Evolutionary conservation across 176 grass and related monocot genomes (phyloP).

Genomic region (Oryza nivara): DNA sequence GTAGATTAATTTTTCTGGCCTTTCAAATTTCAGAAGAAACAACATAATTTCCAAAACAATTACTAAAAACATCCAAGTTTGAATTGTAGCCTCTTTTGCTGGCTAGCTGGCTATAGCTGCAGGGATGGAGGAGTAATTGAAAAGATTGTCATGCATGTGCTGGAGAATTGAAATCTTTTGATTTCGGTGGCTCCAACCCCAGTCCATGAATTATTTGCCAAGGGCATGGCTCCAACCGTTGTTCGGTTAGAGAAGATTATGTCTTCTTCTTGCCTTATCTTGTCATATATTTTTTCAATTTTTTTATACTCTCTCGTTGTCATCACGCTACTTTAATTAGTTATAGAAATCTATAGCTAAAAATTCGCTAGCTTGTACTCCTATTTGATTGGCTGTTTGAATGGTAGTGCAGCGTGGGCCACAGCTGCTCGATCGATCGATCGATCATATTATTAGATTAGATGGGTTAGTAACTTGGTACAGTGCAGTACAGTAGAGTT

Average conservation of each 20-base stretch:
- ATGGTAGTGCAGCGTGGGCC: not conserved
- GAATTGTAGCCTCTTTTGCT: too few species aligned
- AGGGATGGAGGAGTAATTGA: not conserved
- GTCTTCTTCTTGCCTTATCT: not conserved
- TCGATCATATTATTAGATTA: not conserved
- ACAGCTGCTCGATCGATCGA: too few species aligned
- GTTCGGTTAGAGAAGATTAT: not conserved
- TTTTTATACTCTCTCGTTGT: not conserved
- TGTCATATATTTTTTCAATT: not conserved
- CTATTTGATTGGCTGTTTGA: not conserved
- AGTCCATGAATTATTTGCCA: not conserved
- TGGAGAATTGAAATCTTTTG: not conserved
- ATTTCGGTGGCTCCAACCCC: not conserved
- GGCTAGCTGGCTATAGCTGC: not conserved
- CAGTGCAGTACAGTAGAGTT: not conserved
- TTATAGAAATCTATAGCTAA: not conserved
- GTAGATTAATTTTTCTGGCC: too few species aligned
- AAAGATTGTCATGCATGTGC: not conserved
- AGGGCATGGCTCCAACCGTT: not conserved
- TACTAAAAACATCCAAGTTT: too few species aligned
- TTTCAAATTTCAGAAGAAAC: too few species aligned
- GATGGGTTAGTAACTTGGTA: not conserved
- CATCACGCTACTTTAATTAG: not conserved
- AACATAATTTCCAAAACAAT: too few species aligned
- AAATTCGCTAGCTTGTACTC: not conserved